A percentile compares a stretch with the other conserved stretches of the same genome.
Conservation (phyloP, 805 yeast species). For the Wickerhamomyces pijperi region DNA sequence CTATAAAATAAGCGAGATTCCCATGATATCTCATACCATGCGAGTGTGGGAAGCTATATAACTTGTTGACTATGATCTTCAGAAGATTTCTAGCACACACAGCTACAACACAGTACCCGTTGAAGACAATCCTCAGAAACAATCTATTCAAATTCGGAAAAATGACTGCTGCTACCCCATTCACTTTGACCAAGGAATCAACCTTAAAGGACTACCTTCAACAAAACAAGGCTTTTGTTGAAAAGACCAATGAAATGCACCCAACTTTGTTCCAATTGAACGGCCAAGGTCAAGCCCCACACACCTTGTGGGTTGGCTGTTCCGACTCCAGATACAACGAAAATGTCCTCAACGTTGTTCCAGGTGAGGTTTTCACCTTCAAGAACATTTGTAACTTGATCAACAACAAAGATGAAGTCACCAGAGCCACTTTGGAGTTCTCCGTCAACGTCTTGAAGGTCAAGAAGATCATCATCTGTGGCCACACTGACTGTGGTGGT, state of each 20-base stretch:
- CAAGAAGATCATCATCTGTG: conserved; percentile 73
- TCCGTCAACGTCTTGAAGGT: conserved; percentile 81
- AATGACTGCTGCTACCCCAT: conserved; percentile 8
- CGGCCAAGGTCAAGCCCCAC: conserved; percentile 83
- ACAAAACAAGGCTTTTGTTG: conserved; percentile 36
- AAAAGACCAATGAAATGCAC: conserved; percentile 20
- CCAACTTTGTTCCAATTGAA: conserved; percentile 27
- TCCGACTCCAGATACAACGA: conserved; percentile 89
- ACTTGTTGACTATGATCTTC: background rate
- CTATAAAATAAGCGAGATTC: background rate
- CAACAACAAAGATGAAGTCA: conserved; percentile 54
- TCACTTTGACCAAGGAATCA: conserved; percentile 32
- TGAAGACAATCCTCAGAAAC: background rate
- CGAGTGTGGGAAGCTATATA: too few relatives aligned
- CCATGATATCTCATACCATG: background rate
- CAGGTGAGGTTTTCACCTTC: conserved; percentile 86
- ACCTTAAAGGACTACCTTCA: conserved; percentile 35
- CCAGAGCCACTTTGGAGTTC: conserved; percentile 74
- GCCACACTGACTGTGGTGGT: conserved; percentile 95
- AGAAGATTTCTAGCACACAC: background rate
- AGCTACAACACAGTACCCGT: background rate
- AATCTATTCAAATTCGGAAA: background rate
- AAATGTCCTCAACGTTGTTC: conserved; percentile 59
- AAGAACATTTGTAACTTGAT: conserved; percentile 81
- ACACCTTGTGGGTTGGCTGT: conserved; percentile 90